Evolutionary conservation across 208 protist species (phyloP).

Genomic region (Perkinsela sp.): DNA sequence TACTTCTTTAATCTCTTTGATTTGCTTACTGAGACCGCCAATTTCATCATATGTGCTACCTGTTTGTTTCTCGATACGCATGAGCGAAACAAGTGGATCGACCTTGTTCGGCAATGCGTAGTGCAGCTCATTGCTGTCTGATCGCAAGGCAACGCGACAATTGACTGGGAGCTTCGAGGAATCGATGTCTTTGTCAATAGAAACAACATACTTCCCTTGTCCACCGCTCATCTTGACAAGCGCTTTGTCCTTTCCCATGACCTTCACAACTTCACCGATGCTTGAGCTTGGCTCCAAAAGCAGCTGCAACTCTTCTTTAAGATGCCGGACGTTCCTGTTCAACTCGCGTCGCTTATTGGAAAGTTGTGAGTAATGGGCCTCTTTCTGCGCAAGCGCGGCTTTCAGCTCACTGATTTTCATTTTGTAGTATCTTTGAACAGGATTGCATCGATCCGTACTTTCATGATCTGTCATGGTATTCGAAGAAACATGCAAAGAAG

Average conservation of each 20-base stretch:
- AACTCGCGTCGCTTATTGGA: constrained; percentile 56
- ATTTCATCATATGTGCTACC: constrained; percentile 99
- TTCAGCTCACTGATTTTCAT: constrained; percentile 62
- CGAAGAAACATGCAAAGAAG: no score
- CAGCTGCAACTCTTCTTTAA: constrained; percentile 94
- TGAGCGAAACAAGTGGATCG: constrained; percentile 92
- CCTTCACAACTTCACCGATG: constrained; percentile 94
- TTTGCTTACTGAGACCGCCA: constrained; percentile 94
- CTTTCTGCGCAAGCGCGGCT: constrained; percentile 37
- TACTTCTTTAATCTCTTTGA: constrained; percentile 92
- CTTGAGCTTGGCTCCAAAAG: constrained; percentile 86
- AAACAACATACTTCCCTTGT: constrained; percentile 93
- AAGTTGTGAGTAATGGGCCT: constrained; percentile 48
- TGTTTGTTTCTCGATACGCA: constrained; percentile 99
- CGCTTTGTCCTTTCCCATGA: constrained; percentile 91
- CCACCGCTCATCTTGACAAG: constrained; percentile 76
- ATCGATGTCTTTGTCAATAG: constrained; percentile 85
- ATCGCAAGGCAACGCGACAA: constrained; percentile 84
- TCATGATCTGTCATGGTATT: no score
- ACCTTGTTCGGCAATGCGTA: constrained; percentile 92
- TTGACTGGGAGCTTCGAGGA: constrained; percentile 68
- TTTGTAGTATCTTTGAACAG: constrained; percentile 48
- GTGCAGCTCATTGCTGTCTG: constrained; percentile 83
- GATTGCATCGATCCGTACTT: no score
- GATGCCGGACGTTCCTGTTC: constrained; percentile 69